Conservation (phyloP, 2,329 filamentous ascomycete species). For the Microdochium nivale region DNA sequence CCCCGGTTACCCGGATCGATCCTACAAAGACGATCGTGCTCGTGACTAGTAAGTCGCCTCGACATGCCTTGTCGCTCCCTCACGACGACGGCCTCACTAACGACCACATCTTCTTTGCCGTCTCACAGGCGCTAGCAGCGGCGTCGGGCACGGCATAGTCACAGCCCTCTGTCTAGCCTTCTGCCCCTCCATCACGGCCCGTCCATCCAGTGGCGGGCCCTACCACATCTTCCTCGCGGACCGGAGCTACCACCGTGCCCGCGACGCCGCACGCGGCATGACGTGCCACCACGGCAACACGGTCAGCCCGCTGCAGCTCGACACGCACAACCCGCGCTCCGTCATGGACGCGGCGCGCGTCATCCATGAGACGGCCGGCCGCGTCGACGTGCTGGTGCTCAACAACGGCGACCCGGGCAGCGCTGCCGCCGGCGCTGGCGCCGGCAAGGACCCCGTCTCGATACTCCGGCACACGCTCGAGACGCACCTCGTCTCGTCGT, state of each 20-base stretch:
- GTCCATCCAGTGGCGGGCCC: slow-evolving; percentile 3
- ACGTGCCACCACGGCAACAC: slow-evolving; percentile 5
- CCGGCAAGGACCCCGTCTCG: slow-evolving; percentile 3
- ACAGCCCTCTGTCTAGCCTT: slow-evolving; percentile 4
- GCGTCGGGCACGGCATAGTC: slow-evolving; percentile 11
- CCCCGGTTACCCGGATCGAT: background rate
- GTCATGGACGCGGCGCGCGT: slow-evolving; percentile 5
- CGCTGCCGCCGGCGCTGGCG: background rate
- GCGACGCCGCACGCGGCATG: slow-evolving; percentile 1
- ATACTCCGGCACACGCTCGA: slow-evolving; percentile 9
- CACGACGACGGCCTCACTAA: background rate
- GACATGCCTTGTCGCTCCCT: background rate
- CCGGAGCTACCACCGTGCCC: slow-evolving; percentile 7
- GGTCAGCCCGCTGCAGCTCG: slow-evolving; percentile 9
- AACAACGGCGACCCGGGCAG: slow-evolving; percentile 8
- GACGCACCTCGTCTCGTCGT: slow-evolving; percentile 10
- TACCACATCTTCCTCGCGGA: slow-evolving; percentile 12
- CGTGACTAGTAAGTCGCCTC: slow-evolving; percentile 8
- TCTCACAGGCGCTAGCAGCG: slow-evolving; percentile 8
- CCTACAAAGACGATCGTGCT: slow-evolving; percentile 9
- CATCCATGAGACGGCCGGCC: slow-evolving; percentile 6
- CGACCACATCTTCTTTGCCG: background rate
- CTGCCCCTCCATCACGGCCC: background rate
- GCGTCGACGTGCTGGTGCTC: slow-evolving; percentile 12
- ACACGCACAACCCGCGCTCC: slow-evolving; percentile 8